Percentiles rank a stretch among this genome's conserved stretches.
Conservation (phyloP, 257 asterid genomes). For the Agastache rugosa region DNA sequence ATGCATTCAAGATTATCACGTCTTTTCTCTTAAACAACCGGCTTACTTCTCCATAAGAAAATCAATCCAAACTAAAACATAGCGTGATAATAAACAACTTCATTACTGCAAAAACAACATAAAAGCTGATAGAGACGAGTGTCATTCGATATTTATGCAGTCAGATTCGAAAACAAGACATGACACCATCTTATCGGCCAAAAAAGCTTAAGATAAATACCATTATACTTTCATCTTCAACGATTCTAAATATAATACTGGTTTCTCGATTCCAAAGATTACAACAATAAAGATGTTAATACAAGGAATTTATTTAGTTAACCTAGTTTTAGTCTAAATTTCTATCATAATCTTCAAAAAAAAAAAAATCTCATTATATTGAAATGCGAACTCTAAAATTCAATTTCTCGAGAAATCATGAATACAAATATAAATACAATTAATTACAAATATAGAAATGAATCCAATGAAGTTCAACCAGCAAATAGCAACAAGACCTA, state of each 20-base stretch:
- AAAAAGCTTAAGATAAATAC: too few species aligned
- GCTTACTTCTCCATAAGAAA: background rate
- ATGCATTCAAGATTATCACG: too few species aligned
- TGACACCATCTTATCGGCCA: too few species aligned
- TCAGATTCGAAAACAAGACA: too few species aligned
- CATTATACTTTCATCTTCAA: background rate
- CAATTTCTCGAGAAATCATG: background rate
- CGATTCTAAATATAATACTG: too few species aligned
- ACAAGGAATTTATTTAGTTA: background rate
- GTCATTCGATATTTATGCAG: too few species aligned
- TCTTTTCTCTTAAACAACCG: background rate
- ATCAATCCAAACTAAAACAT: background rate
- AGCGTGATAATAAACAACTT: background rate
- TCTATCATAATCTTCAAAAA: conserved; percentile 5
- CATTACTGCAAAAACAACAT: too few species aligned
- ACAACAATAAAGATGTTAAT: background rate
- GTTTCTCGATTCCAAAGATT: background rate
- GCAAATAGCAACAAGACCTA: too few species aligned
- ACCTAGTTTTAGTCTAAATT: background rate
- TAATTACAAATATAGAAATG: background rate
- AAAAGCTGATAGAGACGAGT: background rate
- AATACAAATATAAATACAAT: background rate
- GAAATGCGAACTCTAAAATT: background rate
- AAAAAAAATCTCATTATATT: background rate
- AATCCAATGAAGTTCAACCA: background rate